Base-by-base conservation (phyloP, 2,329 filamentous ascomycete genomes). In the Arthrobotrys pseudoclavata region DNA sequence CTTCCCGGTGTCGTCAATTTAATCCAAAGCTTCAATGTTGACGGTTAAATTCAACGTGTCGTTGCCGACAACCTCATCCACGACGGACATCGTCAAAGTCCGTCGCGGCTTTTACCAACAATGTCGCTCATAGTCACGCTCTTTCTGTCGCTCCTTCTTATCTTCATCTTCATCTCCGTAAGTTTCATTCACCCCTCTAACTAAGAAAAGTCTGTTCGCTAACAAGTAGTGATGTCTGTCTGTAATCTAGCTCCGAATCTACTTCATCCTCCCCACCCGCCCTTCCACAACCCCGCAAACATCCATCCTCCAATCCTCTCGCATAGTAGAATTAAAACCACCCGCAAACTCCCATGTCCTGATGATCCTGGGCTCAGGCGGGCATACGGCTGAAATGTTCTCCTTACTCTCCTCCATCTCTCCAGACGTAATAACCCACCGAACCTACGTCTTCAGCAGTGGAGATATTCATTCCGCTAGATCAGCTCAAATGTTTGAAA, bases 381-480 rank as follows among this genome's bases (percentile, higher is more conserved):
- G 96, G 0, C 96, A 99, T 84, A 97, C 96, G 0, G 91, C 93
- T 57, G 96, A 99, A 84, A 97, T 99, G 92, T 87, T 97, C 79
- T 90, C 91, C 82, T 92, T 97, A 86, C 89, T 99, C 81, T 85
- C 86, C 80, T 88, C 87, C 80, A 88, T 88, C 82, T 86, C 85
- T 72, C 84, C 84, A 45, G 86, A 47, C 52, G 86, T 79, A 52
- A 83, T 67, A 83, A 84, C 82, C 84, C 90, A 92, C 81, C 89
- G 96, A 26, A 95, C 93, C 29, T 99, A 97, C 83, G 85, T 97
- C 22, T 87, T 96, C 68, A 92, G 91, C 79, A 89, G 88, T 0
- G 94, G 92, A 0, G 96, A 99, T 82, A 84, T 83, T 7, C 89
- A 93, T 82, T 96, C 92, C 15, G 87, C 88, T 0, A 84, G 87